Conservation (phyloP, 345 rosid species). For the Citrus sinensis region DNA sequence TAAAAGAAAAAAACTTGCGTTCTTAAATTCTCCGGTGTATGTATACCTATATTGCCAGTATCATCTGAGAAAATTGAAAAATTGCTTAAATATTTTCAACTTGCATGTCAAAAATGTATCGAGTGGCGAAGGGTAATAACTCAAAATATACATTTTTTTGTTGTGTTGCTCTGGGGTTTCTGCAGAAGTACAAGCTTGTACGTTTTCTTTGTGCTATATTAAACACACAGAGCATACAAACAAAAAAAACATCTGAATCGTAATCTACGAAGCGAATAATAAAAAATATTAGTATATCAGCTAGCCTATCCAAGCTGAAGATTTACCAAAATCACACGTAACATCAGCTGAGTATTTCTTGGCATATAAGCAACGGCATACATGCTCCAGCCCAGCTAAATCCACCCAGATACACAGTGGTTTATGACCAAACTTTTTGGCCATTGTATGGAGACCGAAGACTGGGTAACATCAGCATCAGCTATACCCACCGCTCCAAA, state of each 20-base stretch:
- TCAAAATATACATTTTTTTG: too few species aligned
- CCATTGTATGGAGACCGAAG: neutral
- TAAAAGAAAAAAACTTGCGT: too few species aligned
- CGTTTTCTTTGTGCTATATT: slow-evolving; percentile 1
- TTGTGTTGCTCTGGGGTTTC: neutral
- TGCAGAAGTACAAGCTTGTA: slow-evolving; percentile 1
- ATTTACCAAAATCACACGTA: neutral
- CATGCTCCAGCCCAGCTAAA: neutral
- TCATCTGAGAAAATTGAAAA: too few species aligned
- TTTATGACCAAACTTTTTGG: neutral
- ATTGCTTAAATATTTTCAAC: too few species aligned
- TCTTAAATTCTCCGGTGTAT: too few species aligned
- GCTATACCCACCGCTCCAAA: neutral
- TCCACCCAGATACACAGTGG: neutral
- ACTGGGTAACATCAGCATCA: neutral
- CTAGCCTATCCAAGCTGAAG: neutral
- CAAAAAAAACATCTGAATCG: neutral
- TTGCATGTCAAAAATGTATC: too few species aligned
- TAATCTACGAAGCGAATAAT: neutral
- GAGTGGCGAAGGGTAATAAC: too few species aligned
- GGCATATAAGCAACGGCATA: neutral
- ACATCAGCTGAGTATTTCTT: neutral
- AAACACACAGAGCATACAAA: neutral
- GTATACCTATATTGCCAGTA: too few species aligned
- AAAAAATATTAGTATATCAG: neutral